phyloP scores from a whole-genome alignment of 371 early-diverging fungal species.

The Homolaphlyctis polyrhiza region DNA sequence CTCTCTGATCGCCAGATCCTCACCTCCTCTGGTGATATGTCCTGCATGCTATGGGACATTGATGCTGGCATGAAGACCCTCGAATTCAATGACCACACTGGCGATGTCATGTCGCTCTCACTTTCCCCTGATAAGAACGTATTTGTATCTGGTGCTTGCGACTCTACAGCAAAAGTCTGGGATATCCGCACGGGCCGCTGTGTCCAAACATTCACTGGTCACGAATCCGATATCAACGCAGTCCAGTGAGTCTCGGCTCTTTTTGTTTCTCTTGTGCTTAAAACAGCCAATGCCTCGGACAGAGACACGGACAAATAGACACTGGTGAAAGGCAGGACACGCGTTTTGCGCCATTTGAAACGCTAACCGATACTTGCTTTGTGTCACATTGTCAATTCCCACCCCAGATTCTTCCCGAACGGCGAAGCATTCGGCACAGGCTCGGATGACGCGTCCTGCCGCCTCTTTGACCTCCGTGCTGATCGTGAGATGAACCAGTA shows the following conservation, averaged over 20 bases:
- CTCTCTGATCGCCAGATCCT: conserved; percentile 90
- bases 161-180: conserved; percentile 97
- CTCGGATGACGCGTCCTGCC: conserved; percentile 95
- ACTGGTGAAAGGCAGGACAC: not conserved
- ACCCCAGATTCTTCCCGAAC: conserved; percentile 86
- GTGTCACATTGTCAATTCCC: too few species aligned
- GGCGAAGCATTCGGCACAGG: conserved; percentile 96
- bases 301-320: not conserved
- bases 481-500: conserved; percentile 94
- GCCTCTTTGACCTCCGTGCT: conserved; percentile 93
- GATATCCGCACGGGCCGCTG: conserved; percentile 91
- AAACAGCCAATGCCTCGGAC: conserved; percentile 3
- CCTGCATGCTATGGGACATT: conserved; percentile 98
- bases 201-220: conserved; percentile 94
- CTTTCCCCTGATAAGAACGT: conserved; percentile 86
- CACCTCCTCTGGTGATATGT: conserved; percentile 95
- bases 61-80: conserved; percentile 90
- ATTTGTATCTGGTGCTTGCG: conserved; percentile 96
- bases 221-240: conserved; percentile 96
- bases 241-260: conserved; percentile 67
- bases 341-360: conserved; percentile 6
- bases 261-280: conserved; percentile 13
- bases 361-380: not conserved
- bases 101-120: conserved; percentile 95
- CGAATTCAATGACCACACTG: conserved; percentile 96